A percentile compares a stretch with the other conserved stretches of the same genome.
Evolutionary conservation across 106 monocot genomes (phyloP).

Genomic region (Dioscorea dumetorum): DNA sequence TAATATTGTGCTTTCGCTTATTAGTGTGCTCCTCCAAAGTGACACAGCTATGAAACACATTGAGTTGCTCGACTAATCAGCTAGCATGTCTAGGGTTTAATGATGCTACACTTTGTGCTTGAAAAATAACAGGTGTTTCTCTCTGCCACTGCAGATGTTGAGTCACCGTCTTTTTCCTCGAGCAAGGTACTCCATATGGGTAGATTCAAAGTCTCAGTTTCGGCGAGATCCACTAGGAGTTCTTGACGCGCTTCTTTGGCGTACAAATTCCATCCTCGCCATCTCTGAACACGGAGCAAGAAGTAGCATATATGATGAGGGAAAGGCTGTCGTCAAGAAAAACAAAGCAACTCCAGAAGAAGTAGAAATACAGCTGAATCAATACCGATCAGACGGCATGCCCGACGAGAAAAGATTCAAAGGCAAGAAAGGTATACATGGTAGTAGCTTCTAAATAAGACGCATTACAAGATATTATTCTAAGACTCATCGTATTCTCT

Average conservation of each 20-base stretch:
- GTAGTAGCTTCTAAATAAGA: neutral
- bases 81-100: too few relatives aligned
- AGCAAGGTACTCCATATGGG: constrained; percentile 93
- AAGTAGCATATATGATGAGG: constrained; percentile 84
- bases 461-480: neutral
- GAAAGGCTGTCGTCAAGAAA: constrained; percentile 77
- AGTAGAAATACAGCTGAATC: constrained; percentile 69
- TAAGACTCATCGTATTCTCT: neutral
- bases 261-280: constrained; percentile 64
- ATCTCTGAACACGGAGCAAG: constrained; percentile 97
- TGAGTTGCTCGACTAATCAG: too few relatives aligned
- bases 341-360: constrained; percentile 92
- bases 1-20: too few relatives aligned
- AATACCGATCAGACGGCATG: constrained; percentile 71
- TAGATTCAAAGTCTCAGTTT: constrained; percentile 64
- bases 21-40: too few relatives aligned
- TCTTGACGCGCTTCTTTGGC: constrained; percentile 92
- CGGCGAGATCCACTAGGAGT: constrained; percentile 88
- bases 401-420: constrained; percentile 55
- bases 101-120: too few relatives aligned
- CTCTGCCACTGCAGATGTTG: neutral
- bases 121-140: neutral
- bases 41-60: too few relatives aligned
- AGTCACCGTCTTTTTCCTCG: constrained; percentile 52
- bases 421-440: constrained; percentile 77